A percentile compares a stretch with the other conserved stretches of the same genome.
Conservation (phyloP, 1,284 basidiomycete species). For the Heliocybe sulcata region DNA sequence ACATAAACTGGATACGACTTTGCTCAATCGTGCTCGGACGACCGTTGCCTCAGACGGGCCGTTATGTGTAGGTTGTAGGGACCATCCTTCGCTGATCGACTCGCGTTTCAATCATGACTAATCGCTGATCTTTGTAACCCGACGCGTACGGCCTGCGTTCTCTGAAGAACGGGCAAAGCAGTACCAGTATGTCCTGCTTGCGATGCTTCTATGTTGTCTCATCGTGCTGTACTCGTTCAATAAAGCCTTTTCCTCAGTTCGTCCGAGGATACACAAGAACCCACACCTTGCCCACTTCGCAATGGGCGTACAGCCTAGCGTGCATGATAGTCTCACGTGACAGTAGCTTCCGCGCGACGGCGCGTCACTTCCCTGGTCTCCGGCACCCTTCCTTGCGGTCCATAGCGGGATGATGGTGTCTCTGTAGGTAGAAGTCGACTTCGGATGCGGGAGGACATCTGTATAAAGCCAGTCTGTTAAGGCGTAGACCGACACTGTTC, state of each 20-base stretch:
- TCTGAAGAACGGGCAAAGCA: neutral
- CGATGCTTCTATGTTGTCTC: too few species aligned
- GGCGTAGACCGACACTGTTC: neutral
- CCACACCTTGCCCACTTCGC: too few species aligned
- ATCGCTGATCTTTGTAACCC: neutral
- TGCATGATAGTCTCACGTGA: too few species aligned
- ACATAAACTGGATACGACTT: conserved; percentile 8
- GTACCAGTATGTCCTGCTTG: too few species aligned
- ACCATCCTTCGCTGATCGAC: neutral
- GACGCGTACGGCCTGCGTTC: neutral
- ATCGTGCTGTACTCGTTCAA: too few species aligned
- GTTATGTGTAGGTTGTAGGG: neutral
- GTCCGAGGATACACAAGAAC: too few species aligned
- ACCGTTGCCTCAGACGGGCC: neutral
- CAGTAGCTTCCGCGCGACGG: neutral
- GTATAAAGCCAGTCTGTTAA: neutral
- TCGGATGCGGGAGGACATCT: neutral
- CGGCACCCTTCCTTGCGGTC: neutral
- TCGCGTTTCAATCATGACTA: neutral
- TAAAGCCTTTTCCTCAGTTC: too few species aligned
- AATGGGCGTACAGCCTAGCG: too few species aligned
- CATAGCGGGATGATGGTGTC: neutral
- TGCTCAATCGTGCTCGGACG: neutral
- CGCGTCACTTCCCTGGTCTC: neutral
- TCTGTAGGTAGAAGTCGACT: neutral